A percentile compares a stretch with the other conserved stretches of the same genome.
Conservation (phyloP, 2,329 filamentous ascomycete genomes). For the Ceratocystis papillata region DNA sequence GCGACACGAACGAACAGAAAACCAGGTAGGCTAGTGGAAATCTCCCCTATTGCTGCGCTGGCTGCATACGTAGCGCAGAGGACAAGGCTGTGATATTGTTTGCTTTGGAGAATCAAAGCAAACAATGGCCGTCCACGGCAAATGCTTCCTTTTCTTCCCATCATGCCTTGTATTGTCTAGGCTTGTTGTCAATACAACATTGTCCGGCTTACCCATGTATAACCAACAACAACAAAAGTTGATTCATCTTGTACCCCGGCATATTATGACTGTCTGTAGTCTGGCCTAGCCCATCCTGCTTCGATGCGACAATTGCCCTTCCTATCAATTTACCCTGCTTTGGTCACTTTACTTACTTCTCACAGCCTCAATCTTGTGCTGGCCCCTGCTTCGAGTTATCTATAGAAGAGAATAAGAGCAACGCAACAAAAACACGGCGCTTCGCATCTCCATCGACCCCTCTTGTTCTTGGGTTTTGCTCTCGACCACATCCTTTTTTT, state of each 20-base stretch:
- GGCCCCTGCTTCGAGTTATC: background rate
- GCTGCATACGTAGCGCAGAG: background rate
- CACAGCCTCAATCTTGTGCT: constrained; percentile 5
- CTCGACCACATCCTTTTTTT: background rate
- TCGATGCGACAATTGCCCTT: background rate
- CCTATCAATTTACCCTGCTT: background rate
- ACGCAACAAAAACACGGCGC: background rate
- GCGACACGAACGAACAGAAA: background rate
- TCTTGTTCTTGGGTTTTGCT: background rate
- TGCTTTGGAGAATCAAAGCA: background rate
- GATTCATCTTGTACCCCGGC: background rate
- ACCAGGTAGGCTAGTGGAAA: background rate
- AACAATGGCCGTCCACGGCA: background rate
- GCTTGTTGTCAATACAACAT: constrained; percentile 5
- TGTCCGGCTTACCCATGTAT: background rate
- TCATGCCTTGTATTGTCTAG: background rate
- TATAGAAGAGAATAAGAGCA: background rate
- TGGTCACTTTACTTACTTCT: background rate
- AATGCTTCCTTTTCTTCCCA: constrained; percentile 11
- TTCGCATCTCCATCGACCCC: background rate
- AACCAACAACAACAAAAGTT: background rate
- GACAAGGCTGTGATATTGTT: constrained; percentile 9
- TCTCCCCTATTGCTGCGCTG: background rate
- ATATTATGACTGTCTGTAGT: background rate
- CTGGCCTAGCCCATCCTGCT: background rate